These are phyloP conservation scores for Nicotiana attenuata DNA, from an alignment of 257 asterid genomes.

Conservation along the genomic window DNA sequence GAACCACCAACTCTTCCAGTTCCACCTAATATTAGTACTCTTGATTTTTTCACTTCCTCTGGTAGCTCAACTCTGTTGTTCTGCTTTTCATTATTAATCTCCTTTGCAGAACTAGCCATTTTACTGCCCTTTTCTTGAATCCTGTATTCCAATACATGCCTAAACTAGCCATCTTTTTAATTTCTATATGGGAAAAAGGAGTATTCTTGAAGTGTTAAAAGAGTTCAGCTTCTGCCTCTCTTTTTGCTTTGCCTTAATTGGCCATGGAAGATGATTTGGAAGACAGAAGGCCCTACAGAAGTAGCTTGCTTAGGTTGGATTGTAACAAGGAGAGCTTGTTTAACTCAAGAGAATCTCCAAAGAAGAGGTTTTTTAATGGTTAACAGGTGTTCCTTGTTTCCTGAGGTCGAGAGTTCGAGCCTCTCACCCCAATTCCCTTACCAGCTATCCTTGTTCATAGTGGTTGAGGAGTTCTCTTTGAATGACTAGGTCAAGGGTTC, in stretches of 20 bases:
- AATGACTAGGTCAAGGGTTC: too few relatives aligned
- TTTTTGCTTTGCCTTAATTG: neutral
- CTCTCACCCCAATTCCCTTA: too few relatives aligned
- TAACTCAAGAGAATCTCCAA: too few relatives aligned
- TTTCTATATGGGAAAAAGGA: neutral
- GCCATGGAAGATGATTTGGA: too few relatives aligned
- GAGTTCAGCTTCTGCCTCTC: neutral
- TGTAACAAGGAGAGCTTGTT: too few relatives aligned
- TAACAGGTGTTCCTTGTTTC: too few relatives aligned
- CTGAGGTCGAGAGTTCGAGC: too few relatives aligned
- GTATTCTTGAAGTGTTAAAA: neutral
- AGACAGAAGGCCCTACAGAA: too few relatives aligned
- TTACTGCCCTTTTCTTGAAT: conserved; percentile 21
- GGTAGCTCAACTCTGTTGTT: conserved; percentile 35
- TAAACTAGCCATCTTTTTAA: conserved; percentile 38
- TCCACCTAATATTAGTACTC: conserved; percentile 78
- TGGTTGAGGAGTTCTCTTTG: too few relatives aligned
- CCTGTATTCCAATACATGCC: conserved; percentile 41
- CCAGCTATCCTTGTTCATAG: too few relatives aligned
- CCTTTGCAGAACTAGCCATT: conserved; percentile 26
- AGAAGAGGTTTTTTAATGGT: too few relatives aligned
- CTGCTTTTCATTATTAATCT: conserved; percentile 9
- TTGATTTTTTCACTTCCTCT: conserved; percentile 45
- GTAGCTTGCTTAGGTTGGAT: too few relatives aligned
- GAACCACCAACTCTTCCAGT: conserved; percentile 99